Conservation (phyloP, 1,139 yeast species). For the Debaryomycetaceae sp. region DNA sequence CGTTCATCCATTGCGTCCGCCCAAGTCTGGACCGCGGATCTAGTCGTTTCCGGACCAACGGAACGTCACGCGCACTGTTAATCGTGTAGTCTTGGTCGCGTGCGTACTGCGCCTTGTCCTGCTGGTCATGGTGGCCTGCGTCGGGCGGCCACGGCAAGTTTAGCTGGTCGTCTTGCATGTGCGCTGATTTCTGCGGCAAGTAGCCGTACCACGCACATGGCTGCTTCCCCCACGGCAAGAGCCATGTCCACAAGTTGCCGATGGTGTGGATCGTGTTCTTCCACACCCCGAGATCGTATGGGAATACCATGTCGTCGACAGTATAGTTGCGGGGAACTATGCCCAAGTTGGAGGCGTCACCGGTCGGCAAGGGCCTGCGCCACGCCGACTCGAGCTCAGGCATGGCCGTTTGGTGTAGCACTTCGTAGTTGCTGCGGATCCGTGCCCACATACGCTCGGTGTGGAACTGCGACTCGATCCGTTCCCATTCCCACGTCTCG, state of each 20-base stretch:
- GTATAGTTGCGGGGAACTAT: constrained; percentile 24
- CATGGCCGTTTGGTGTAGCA: constrained; percentile 31
- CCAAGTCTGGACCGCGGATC: constrained; percentile 12
- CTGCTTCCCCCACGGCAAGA: constrained; percentile 55
- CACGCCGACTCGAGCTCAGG: constrained; percentile 33
- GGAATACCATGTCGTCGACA: constrained; percentile 57
- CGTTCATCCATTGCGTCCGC: constrained; percentile 59
- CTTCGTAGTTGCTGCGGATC: constrained; percentile 34
- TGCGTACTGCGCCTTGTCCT: constrained; percentile 12
- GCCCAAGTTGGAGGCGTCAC: constrained; percentile 3
- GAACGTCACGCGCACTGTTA: constrained; percentile 6
- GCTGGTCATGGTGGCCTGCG: constrained; percentile 43
- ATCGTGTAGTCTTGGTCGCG: constrained; percentile 10
- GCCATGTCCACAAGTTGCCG: constrained; percentile 58
- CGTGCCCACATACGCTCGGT: constrained; percentile 43
- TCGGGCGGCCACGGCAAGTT: constrained; percentile 86
- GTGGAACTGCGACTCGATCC: constrained; percentile 56
- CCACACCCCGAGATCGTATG: constrained; percentile 65
- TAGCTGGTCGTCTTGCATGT: constrained; percentile 45
- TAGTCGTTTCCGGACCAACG: constrained; percentile 9
- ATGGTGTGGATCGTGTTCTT: constrained; percentile 38
- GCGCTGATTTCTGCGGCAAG: constrained; percentile 44
- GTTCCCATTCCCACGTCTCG: constrained; percentile 85
- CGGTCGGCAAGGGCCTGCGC: no score
- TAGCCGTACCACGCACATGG: constrained; percentile 19